Evolutionary conservation across 352 stramenopile genomes (phyloP).

Genomic region (Peronospora destructor): DNA sequence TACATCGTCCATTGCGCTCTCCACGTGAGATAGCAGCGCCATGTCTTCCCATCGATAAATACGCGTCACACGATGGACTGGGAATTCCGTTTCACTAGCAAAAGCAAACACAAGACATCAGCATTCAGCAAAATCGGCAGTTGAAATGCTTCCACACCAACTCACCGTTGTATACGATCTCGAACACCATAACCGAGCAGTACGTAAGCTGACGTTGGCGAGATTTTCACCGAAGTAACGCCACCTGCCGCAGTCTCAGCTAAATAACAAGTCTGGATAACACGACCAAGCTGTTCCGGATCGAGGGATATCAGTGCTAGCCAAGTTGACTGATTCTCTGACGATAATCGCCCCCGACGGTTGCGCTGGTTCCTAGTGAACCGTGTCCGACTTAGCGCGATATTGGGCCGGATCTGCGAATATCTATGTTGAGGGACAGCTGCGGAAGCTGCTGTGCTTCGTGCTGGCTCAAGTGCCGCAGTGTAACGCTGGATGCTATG

Average conservation of each 20-base stretch:
- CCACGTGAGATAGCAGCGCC: constrained; percentile 76
- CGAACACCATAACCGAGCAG: constrained; percentile 81
- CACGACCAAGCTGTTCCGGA: constrained; percentile 60
- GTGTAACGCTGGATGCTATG: constrained; percentile 38
- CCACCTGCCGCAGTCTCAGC: constrained; percentile 72
- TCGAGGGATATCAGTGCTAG: constrained; percentile 78
- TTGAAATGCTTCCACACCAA: not conserved
- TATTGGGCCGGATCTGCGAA: constrained; percentile 81
- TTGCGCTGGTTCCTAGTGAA: constrained; percentile 72
- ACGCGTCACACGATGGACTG: constrained; percentile 75
- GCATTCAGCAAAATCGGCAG: not conserved
- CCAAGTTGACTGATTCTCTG: constrained; percentile 83
- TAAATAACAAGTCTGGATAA: constrained; percentile 80
- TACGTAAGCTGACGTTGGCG: constrained; percentile 78
- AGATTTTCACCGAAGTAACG: constrained; percentile 88
- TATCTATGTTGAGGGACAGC: constrained; percentile 51
- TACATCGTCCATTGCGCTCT: constrained; percentile 92
- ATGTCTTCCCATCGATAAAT: constrained; percentile 89
- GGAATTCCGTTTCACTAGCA: constrained; percentile 68
- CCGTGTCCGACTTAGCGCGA: constrained; percentile 69
- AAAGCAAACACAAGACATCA: constrained; percentile 8
- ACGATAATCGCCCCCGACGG: constrained; percentile 59
- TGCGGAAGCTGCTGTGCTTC: constrained; percentile 19
- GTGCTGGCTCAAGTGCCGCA: constrained; percentile 21
- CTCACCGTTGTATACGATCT: constrained; percentile 76